These are phyloP conservation scores for Phytophthora fragariae DNA, from an alignment of 352 stramenopile species.

Conservation along the genomic window DNA sequence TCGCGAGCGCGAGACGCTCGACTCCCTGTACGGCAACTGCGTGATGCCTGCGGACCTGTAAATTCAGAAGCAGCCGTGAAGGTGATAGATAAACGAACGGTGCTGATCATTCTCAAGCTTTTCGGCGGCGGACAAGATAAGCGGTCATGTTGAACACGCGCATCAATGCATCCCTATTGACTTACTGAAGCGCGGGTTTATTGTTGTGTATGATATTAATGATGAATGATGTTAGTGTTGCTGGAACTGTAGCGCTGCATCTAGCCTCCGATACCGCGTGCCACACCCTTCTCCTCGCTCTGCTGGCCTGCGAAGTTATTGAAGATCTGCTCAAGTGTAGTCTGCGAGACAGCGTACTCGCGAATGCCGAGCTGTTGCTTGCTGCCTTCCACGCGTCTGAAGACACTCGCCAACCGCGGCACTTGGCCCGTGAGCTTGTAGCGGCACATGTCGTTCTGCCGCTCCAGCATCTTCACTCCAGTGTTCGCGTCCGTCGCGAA, in stretches of 20 bases:
- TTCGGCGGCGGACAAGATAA: conserved; percentile 12
- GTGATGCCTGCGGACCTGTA: conserved; percentile 65
- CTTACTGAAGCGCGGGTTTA: conserved; percentile 16
- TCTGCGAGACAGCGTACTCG: conserved; percentile 91
- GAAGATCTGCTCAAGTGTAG: conserved; percentile 94
- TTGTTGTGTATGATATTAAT: conserved; percentile 3
- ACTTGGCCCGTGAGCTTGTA: conserved; percentile 69
- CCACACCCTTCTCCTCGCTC: conserved; percentile 66
- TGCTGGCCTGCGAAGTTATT: conserved; percentile 90
- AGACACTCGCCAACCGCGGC: conserved; percentile 72
- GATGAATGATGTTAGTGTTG: neutral
- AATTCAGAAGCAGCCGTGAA: conserved; percentile 17
- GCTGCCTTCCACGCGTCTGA: conserved; percentile 70
- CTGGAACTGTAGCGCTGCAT: neutral
- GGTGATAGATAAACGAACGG: conserved; percentile 24
- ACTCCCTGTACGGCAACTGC: conserved; percentile 82
- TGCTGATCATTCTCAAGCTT: conserved; percentile 14
- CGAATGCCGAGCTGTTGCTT: conserved; percentile 59
- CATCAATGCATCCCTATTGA: conserved; percentile 26
- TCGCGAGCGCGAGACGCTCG: conserved; percentile 79
- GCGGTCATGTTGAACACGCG: conserved; percentile 11
- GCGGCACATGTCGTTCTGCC: conserved; percentile 75
- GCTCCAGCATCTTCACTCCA: conserved; percentile 63
- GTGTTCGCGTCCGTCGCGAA: conserved; percentile 42
- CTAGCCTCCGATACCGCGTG: conserved; percentile 49